Evolutionary conservation across 2,329 filamentous ascomycete genomes (phyloP).

Genomic region (Monosporascus sp.): DNA sequence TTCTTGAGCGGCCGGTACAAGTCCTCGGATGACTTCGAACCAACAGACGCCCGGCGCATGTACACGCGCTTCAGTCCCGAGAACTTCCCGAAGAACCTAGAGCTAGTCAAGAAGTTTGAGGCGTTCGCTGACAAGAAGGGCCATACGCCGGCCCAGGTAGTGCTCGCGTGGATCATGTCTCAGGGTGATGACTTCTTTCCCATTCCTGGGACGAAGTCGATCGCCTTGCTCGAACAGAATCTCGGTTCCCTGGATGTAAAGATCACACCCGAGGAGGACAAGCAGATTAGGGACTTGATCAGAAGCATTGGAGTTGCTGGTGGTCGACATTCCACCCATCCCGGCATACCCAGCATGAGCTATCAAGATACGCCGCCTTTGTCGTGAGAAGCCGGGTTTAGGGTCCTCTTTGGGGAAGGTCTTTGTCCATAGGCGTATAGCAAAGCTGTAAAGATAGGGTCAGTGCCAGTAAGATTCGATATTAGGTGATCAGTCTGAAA

Average conservation of each 20-base stretch:
- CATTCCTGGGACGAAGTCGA: constrained; percentile 29
- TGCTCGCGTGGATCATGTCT: constrained; percentile 50
- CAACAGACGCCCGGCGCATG: constrained; percentile 37
- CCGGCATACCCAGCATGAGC: too few relatives aligned
- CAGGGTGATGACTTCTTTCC: constrained; percentile 49
- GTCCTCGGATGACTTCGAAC: constrained; percentile 34
- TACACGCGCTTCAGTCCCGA: constrained; percentile 43
- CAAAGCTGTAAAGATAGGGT: too few relatives aligned
- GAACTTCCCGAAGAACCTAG: constrained; percentile 46
- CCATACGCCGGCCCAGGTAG: constrained; percentile 45
- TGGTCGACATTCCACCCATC: too few relatives aligned
- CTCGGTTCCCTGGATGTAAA: not conserved
- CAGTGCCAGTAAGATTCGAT: too few relatives aligned
- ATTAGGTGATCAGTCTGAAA: too few relatives aligned
- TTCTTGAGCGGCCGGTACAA: constrained; percentile 39
- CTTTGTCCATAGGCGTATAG: too few relatives aligned
- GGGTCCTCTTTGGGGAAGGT: too few relatives aligned
- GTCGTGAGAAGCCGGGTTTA: too few relatives aligned
- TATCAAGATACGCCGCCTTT: too few relatives aligned
- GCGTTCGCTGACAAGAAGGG: constrained; percentile 42
- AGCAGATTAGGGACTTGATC: too few relatives aligned
- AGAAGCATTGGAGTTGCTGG: too few relatives aligned
- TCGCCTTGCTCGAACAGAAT: not conserved
- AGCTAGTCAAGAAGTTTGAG: constrained; percentile 40
- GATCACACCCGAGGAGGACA: too few relatives aligned